These are phyloP conservation scores for Exophiala dermatitidis DNA, from an alignment of 2,329 filamentous ascomycete genomes.

Conservation along the genomic window DNA sequence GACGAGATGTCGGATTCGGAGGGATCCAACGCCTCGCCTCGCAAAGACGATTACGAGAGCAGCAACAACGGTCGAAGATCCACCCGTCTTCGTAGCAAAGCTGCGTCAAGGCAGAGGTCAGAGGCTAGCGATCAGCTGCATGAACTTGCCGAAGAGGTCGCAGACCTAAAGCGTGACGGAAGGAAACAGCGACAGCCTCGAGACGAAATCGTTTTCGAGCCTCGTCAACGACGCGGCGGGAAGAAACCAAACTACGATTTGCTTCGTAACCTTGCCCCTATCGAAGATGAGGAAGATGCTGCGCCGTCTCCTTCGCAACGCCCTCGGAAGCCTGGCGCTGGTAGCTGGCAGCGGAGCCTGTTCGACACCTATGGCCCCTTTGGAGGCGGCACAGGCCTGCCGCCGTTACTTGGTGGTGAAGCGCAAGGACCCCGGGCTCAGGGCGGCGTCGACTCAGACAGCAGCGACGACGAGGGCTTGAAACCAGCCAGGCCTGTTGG, in stretches of 20 bases:
- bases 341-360: slow-evolving; percentile 67
- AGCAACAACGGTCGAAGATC: slow-evolving; percentile 44
- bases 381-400: slow-evolving; percentile 69
- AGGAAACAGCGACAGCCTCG: slow-evolving; percentile 32
- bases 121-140: slow-evolving; percentile 40
- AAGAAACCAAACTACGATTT: slow-evolving; percentile 27
- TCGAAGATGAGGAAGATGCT: slow-evolving; percentile 67
- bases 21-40: slow-evolving; percentile 39
- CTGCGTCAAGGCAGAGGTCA: slow-evolving; percentile 41
- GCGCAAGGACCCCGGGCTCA: slow-evolving; percentile 58
- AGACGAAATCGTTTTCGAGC: slow-evolving; percentile 30
- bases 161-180: slow-evolving; percentile 44
- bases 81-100: slow-evolving; percentile 43
- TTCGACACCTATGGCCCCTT: slow-evolving; percentile 92
- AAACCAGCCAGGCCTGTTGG: slow-evolving; percentile 50
- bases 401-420: slow-evolving; percentile 65
- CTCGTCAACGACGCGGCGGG: slow-evolving; percentile 22
- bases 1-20: slow-evolving; percentile 49
- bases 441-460: slow-evolving; percentile 84
- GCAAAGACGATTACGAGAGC: slow-evolving; percentile 44
- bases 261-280: slow-evolving; percentile 40
- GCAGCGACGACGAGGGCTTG: slow-evolving; percentile 84
- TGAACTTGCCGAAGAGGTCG: slow-evolving; percentile 28
- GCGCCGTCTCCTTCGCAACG: slow-evolving; percentile 63
- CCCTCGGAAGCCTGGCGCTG: slow-evolving; percentile 51